Evolutionary conservation across 192 early-diverging fungal species (phyloP), one percentile per base, ranked within the genome.

Genomic region (Pilaira anomala): DNA sequence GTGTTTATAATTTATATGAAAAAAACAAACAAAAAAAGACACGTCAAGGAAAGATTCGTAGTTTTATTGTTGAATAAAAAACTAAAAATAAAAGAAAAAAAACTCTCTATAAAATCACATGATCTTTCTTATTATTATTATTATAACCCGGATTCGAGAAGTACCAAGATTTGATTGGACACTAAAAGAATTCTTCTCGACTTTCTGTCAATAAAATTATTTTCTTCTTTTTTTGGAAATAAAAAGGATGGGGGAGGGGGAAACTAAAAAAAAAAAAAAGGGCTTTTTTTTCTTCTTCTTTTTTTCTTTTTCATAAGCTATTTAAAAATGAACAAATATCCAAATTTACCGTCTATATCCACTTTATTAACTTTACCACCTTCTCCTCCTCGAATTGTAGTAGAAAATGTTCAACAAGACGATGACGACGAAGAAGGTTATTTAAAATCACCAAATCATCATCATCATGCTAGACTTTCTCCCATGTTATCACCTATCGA

Each of bases 1-100:
- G 60, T 60, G 61, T 73, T 11, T 73, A 73, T 46, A 49, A 45
- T 6, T 16, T 73, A 1, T 33, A 59, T n/a, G 12, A 19, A 25
- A 9, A 44, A 7, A 21, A 16, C 0, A 28, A 16, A 18, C 46
- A 61, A 25, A 36, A 21, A 14, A 14, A 42, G 2, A 16, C 2
- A 24, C 50, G 60, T 2, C 36, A 63, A 36, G 29, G 44, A 44
- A 55, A 69, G 22, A 52, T 59, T 25, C 65, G 65, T 33, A 58
- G 44, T 39, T 58, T 66, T 41, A 36, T 39, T 59, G 52, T 66
- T 7, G 65, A 66, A 7, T 66, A 66, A 24, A 54, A n/a, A 12
- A 21, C 8, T 18, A 49, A 30, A 50, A 3, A 21, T 30, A 62
- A 48, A 25, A 39, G 18, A 9, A 7, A 24, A 24, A 21, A 9